Percentiles rank a stretch among this genome's conserved stretches.
Conservation (phyloP, 1,284 basidiomycete species). For the Cutaneotrichosporon curvatum region DNA sequence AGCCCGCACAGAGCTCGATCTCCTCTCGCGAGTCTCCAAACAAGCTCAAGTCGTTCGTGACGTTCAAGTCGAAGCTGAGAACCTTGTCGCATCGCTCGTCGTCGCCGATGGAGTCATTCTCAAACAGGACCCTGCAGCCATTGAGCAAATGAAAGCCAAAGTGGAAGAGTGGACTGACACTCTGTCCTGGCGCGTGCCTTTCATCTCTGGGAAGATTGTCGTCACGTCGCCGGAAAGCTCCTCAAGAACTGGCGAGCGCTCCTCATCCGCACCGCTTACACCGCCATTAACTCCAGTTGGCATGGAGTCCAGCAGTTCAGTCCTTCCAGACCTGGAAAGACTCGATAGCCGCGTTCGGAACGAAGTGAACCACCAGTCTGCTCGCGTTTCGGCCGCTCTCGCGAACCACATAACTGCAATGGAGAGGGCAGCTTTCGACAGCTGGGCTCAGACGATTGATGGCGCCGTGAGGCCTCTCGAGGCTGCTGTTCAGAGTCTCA, state of each 20-base stretch:
- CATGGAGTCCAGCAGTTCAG: not conserved
- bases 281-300: slow-evolving; percentile 14
- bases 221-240: too few relatives aligned
- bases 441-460: too few relatives aligned
- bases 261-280: slow-evolving; percentile 9
- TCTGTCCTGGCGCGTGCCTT: slow-evolving; percentile 4
- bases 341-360: slow-evolving; percentile 62
- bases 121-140: too few relatives aligned
- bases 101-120: too few relatives aligned
- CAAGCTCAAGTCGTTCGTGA: slow-evolving; percentile 13
- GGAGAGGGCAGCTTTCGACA: not conserved
- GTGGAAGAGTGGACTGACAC: slow-evolving; percentile 10
- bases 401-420: slow-evolving; percentile 33
- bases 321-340: slow-evolving; percentile 52
- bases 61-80: slow-evolving; percentile 15
- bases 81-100: slow-evolving; percentile 1
- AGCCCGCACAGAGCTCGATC: slow-evolving; percentile 5
- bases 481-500: too few relatives aligned
- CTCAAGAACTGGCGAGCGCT: too few relatives aligned
- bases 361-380: slow-evolving; percentile 61
- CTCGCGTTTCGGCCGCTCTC: slow-evolving; percentile 56
- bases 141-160: not conserved
- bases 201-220: slow-evolving; percentile 9
- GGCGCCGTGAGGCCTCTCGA: too few relatives aligned
- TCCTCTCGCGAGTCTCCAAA: slow-evolving; percentile 6